These are phyloP conservation scores for Akanthomyces lecanii DNA, from an alignment of 2,329 filamentous ascomycete species.

Conservation along the genomic window DNA sequence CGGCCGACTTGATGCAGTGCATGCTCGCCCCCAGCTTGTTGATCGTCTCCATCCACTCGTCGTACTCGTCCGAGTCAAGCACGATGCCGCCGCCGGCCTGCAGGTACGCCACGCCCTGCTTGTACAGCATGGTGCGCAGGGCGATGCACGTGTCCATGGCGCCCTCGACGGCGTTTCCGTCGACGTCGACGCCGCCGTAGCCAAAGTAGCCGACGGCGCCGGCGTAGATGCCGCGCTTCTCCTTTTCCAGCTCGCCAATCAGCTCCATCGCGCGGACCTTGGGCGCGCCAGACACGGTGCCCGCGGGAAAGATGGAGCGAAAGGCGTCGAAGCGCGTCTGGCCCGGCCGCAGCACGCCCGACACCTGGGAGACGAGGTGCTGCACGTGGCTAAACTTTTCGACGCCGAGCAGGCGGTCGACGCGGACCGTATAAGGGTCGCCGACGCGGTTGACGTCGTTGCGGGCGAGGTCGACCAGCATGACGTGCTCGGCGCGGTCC, in stretches of 20 bases:
- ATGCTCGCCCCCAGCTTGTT: conserved; percentile 94
- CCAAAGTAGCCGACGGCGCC: conserved; percentile 97
- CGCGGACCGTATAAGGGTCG: conserved; percentile 81
- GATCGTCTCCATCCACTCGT: conserved; percentile 90
- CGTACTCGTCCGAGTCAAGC: conserved; percentile 87
- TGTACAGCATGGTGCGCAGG: conserved; percentile 89
- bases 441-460: conserved; percentile 97
- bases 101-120: conserved; percentile 86
- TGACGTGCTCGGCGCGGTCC: conserved; percentile 92
- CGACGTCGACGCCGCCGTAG: conserved; percentile 66
- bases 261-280: conserved; percentile 97
- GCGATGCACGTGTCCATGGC: conserved; percentile 85
- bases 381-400: conserved; percentile 96
- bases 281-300: conserved; percentile 90
- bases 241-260: conserved; percentile 87
- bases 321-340: conserved; percentile 95
- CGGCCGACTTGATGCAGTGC: conserved; percentile 79
- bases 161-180: conserved; percentile 64
- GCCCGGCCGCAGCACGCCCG: conserved; percentile 74
- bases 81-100: conserved; percentile 90
- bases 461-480: conserved; percentile 92
- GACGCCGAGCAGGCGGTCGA: conserved; percentile 91
- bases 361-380: conserved; percentile 94
- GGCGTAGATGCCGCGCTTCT: conserved; percentile 94
- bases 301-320: conserved; percentile 92